Evolutionary conservation across 176 grass and related monocot genomes (phyloP).

Genomic region (Oryza meridionalis): DNA sequence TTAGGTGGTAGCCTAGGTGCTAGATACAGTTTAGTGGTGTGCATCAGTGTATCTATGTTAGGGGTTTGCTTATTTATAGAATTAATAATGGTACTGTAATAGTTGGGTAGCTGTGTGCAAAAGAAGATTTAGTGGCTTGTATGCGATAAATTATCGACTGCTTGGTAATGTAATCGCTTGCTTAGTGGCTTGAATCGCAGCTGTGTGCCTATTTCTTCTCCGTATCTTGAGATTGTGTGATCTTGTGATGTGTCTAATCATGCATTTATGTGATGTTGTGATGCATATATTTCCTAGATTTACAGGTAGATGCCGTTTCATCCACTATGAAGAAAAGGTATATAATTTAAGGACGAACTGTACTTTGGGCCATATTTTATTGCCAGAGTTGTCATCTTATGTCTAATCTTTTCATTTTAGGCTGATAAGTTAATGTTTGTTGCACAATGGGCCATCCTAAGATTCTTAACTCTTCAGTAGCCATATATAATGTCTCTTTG

Average conservation of each 20-base stretch:
- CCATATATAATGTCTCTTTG: too few relatives aligned
- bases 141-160: conserved; percentile 38
- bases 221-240: not conserved
- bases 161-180: conserved; percentile 44
- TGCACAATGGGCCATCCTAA: too few relatives aligned
- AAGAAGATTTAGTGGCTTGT: conserved; percentile 46
- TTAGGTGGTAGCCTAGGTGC: conserved; percentile 44
- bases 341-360: too few relatives aligned
- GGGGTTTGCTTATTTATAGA: conserved; percentile 50
- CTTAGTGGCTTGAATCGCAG: conserved; percentile 24
- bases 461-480: too few relatives aligned
- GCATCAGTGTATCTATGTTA: conserved; percentile 53
- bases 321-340: not conserved
- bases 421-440: too few relatives aligned
- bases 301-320: not conserved
- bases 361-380: too few relatives aligned
- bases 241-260: not conserved
- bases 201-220: conserved; percentile 15
- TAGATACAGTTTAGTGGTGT: conserved; percentile 47
- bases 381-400: too few relatives aligned
- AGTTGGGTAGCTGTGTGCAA: conserved; percentile 41
- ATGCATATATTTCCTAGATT: not conserved
- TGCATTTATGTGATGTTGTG: not conserved
- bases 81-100: conserved; percentile 18
- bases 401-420: too few relatives aligned